Base-by-base conservation (phyloP, 768 basidiomycete genomes). In the Panus rudis region DNA sequence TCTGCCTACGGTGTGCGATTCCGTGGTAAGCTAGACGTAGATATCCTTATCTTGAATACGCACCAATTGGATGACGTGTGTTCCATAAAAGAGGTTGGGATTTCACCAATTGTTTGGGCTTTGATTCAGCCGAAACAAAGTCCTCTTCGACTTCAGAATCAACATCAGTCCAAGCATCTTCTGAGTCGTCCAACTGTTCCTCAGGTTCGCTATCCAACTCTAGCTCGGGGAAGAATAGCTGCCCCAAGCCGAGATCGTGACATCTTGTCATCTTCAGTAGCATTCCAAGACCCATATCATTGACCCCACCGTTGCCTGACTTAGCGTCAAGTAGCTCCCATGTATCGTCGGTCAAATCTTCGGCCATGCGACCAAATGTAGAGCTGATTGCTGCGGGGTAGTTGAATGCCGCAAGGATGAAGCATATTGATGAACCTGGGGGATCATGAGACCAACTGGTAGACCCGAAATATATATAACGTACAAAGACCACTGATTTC, bases 381-480 rank as follows among this genome's bases (percentile, higher is more conserved):
- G 71, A 69, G 54, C 73, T 78, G 22, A 85, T 81, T 5, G 76
- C 78, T 0, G 62, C 64, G 0, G 82, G 81, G 51, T 78, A 78
- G 55, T 72, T 73, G 61, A 78, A 79, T 0, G 77, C 76, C 6
- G 85, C 83, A 30, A 85, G 63, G 20, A 86, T 71, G 58, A 88
- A 89, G 61, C 86, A 89, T 24, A 89, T 63, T 0, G 83, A 72
- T 0, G 86, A 89, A 54, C 85, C 85, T 88, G 47, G n/a, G 37
- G 10, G 24, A 1, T 20, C n/a, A 21, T 25, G 17, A 33, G 3
- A 31, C 13, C 25, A 13, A 37, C 27, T 19, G 20, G 37, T 3
- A 11, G 34, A 23, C 17, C 32, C 10, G 25, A 30, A 41, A 17
- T 35, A 33, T 31, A 20, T 26, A 28, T 34, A 32, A 68, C 83